These are phyloP conservation scores for Mycena rosella DNA, from an alignment of 768 basidiomycete genomes.

Conservation along the genomic window DNA sequence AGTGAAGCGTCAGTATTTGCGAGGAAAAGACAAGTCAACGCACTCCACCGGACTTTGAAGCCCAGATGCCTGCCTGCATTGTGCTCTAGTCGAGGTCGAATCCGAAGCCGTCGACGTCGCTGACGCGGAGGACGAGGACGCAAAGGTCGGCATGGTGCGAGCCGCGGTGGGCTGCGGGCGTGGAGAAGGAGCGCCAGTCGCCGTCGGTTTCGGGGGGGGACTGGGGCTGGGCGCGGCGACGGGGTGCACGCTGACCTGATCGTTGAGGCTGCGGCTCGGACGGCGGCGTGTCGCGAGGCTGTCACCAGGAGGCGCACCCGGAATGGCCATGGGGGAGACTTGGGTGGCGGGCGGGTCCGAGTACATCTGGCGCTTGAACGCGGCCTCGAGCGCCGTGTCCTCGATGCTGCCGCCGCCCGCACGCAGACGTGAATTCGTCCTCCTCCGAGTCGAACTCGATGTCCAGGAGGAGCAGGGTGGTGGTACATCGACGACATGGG, in stretches of 20 bases:
- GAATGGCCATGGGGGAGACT: conserved; percentile 75
- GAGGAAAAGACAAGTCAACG: conserved; percentile 18
- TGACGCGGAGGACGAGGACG: conserved; percentile 1
- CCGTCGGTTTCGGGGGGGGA: conserved; percentile 62
- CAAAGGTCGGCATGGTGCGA: conserved; percentile 31
- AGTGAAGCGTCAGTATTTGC: not conserved
- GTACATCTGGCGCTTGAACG: conserved; percentile 40
- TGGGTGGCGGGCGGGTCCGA: conserved; percentile 54
- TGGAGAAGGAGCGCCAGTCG: conserved; percentile 69
- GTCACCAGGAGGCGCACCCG: conserved; percentile 47
- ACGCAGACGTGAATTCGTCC: conserved; percentile 30
- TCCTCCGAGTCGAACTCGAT: conserved; percentile 39
- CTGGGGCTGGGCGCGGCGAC: conserved; percentile 10
- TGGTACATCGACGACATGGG: conserved; percentile 42
- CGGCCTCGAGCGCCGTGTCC: conserved; percentile 43
- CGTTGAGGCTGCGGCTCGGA: conserved; percentile 72
- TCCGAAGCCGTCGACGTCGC: conserved; percentile 46
- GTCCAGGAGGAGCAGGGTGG: conserved; percentile 18
- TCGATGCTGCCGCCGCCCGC: conserved; percentile 35
- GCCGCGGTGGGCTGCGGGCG: conserved; percentile 44
- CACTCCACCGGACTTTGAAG: conserved; percentile 71
- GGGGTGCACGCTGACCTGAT: conserved; percentile 49
- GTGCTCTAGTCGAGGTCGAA: conserved; percentile 59
- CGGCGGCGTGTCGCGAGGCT: conserved; percentile 71
- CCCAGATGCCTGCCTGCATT: conserved; percentile 53